Evolutionary conservation across 345 rosid species (phyloP), one percentile per base, ranked within the genome.

Genomic region (Syzygium oleosum): DNA sequence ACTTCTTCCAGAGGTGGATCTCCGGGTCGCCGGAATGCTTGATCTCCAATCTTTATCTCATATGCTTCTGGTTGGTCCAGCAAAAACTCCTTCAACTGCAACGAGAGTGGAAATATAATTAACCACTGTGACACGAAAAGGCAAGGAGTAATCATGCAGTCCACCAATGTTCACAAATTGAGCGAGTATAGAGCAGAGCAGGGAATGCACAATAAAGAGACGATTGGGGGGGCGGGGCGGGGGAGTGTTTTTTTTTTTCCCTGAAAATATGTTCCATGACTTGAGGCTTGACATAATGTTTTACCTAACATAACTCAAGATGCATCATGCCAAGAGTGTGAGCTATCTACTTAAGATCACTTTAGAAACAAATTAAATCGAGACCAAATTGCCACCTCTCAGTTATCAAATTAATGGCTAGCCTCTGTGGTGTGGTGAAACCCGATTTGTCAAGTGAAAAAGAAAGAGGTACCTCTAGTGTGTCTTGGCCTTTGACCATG

Each of bases 41-140:
- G 93, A 54, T 98, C 98, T 55, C 96, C 98, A 9, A 96, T 92
- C 94, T 96, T 96, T 34, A 98, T 87, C 92, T 98, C 98, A 83
- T 96, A 96, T 27, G 97, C 97, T 43, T 98, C 99, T 29, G 89
- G 93, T 77, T 96, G 97, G 25, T 87, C 93, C 91, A 96, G 85
- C 43, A 98, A 86, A 59, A 95, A 98, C 85, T 98, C 99, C 94
- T 92, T 96, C 91, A 97, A 88, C 99, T 97, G 92, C 90, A 61
- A 43, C 23, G 14, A 68, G 16, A 80, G 84, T 23, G 52, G 85
- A 85, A 12, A 7, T 12, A 46, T 6, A 29, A 8, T 15, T 41
- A 49, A 41, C 11, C 19, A 2, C 2, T 84, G 22, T 9, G 56
- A 84, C 31, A 15, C 9, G 38, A 84, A 68, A 84, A 14, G 52